These are phyloP conservation scores for Marchantia paleacea DNA, from an alignment of 225 moss, liverwort and hornwort genomes.

Conservation along the genomic window DNA sequence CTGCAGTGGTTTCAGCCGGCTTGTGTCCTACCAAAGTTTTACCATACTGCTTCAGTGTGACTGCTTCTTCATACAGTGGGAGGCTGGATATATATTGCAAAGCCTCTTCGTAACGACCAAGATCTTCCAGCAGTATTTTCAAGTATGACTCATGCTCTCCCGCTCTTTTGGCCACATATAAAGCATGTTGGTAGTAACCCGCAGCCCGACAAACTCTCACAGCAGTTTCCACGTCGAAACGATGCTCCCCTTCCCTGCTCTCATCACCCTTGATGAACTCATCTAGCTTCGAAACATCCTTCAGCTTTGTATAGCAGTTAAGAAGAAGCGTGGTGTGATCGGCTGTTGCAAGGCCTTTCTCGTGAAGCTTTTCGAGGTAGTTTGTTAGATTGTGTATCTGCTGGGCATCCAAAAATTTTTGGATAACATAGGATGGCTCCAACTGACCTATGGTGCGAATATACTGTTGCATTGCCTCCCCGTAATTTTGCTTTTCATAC, in stretches of 20 bases:
- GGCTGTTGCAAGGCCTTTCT: constrained; percentile 89
- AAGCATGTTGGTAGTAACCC: constrained; percentile 91
- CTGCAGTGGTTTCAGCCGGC: constrained; percentile 87
- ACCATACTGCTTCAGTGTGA: constrained; percentile 85
- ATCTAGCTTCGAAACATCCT: constrained; percentile 89
- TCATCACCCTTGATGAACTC: constrained; percentile 92
- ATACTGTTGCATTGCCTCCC: constrained; percentile 97
- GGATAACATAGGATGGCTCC: constrained; percentile 97
- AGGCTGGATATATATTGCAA: constrained; percentile 87
- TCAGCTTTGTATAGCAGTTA: constrained; percentile 99
- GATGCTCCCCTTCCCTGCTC: constrained; percentile 84
- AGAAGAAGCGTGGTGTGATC: constrained; percentile 98
- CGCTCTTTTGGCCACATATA: constrained; percentile 92
- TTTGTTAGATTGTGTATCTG: constrained; percentile 94
- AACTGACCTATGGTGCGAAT: constrained; percentile 98
- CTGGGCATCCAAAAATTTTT: constrained; percentile 97
- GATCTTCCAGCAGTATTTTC: constrained; percentile 92
- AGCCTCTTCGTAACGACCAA: constrained; percentile 89
- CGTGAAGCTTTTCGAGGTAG: constrained; percentile 90
- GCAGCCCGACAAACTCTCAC: constrained; percentile 91
- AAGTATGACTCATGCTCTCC: constrained; percentile 96
- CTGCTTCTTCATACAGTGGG: constrained; percentile 79
- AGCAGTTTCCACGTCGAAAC: constrained; percentile 93
- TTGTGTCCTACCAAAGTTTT: constrained; percentile 91
- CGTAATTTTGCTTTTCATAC: constrained; percentile 77